These are phyloP conservation scores for Esteya vermicola DNA, from an alignment of 2,329 filamentous ascomycete species.

Conservation along the genomic window DNA sequence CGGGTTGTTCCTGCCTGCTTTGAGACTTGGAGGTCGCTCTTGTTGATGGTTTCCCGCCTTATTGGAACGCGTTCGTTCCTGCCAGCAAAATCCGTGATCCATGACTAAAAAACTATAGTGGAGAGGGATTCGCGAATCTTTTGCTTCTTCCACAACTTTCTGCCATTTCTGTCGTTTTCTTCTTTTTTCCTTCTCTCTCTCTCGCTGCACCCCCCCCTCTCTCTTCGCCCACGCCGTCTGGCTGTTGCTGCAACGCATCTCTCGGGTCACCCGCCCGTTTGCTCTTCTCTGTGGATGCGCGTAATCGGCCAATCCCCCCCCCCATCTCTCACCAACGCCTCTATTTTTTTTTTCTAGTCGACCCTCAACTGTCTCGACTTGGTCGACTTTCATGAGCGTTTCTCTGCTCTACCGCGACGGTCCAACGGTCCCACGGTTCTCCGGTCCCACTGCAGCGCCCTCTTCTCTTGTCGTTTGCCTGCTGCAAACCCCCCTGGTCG, in stretches of 20 bases:
- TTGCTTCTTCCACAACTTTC: not conserved
- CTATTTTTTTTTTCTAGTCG: not conserved
- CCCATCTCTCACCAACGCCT: not conserved
- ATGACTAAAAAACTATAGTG: conserved; percentile 1
- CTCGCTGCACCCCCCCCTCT: not conserved
- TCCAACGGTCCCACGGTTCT: no score
- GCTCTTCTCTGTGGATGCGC: not conserved
- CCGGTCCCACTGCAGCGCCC: no score
- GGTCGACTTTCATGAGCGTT: no score
- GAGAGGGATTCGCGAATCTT: no score
- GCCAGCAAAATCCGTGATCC: conserved; percentile 4
- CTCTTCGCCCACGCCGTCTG: no score
- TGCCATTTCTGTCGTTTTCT: not conserved
- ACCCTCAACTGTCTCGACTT: no score
- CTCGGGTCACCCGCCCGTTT: not conserved
- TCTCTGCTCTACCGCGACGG: no score
- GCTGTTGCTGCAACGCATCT: not conserved
- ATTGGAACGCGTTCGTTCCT: conserved; percentile 3
- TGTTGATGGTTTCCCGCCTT: conserved; percentile 4
- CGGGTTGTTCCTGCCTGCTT: conserved; percentile 2
- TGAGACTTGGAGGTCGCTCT: no score
- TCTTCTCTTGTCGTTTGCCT: no score
- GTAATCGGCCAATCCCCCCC: not conserved
- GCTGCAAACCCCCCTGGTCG: not conserved
- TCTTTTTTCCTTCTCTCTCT: not conserved